Evolutionary conservation across 805 yeast species (phyloP), one percentile per base, ranked within the genome.

Genomic region (Monosporozyma solicola): DNA sequence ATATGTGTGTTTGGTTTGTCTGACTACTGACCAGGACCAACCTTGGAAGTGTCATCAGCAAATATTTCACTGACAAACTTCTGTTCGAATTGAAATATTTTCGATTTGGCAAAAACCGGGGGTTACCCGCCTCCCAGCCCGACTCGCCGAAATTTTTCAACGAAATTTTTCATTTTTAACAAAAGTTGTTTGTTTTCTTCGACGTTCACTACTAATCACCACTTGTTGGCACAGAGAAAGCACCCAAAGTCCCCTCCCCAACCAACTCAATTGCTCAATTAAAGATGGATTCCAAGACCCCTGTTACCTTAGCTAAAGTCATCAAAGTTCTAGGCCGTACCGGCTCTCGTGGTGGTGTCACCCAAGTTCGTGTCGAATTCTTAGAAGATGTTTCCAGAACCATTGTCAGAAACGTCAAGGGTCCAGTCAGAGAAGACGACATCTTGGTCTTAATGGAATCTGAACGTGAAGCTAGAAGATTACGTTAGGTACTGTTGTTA

Each of bases 301-400:
- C 96, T 75, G 97, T 92, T 73, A 94, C 96, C 82, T 88, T 92
- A 79, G 99, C 98, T 76, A 92, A 92, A 84, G 99, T 92, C 75
- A 89, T 89, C 80, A 94, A 92, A 83, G 98, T 92, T 77, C 84
- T 92, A 79, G 98, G 98, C 77, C 92, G 99, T 82, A 92, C 99
- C 85, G 99, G 99, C 77, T 92, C 99, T 77, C 92, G 98, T 82
- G 98, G 98, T 87, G 97, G 97, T 83, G 96, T 88, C 78, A 88
- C 96, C 80, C 96, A 88, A 80, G 96, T 89, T 79, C 88, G 96
- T 79, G 96, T 88, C 73, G 96, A 88, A 79, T 89, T 88, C 85
- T 80, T 88, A 75, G 96, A 89, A 73, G 96, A 89, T 76, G 80
- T 91, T 72, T 81, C 94, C 78, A 87, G 96, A 83, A 85, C 94